Evolutionary conservation across 2,329 filamentous ascomycete species (phyloP), one percentile per base, ranked within the genome.

Genomic region (Corniculantispora saksenae): DNA sequence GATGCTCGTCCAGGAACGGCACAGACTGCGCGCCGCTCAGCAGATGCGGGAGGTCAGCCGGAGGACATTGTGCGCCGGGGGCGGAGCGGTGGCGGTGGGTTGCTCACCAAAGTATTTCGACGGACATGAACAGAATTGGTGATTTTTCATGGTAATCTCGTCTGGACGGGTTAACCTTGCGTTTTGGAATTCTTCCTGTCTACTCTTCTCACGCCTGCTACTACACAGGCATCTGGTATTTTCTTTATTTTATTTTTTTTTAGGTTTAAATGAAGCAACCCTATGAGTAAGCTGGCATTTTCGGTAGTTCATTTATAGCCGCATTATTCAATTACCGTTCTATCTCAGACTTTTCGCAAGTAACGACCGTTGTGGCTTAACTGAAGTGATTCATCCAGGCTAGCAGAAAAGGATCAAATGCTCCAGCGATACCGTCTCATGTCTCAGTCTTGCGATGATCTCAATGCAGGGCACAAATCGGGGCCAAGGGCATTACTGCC

Each of bases 21-120:
- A 55, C 53, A 63, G 12, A 50, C 56, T 25, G 64, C 57, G 21
- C 69, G 65, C 40, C 65, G 67, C 8, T 67, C 69, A 21, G 56
- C 67, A 21, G 58, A 67, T 35, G 68, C 65, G 1, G 72, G 51
- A 70, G 43, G 69, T 66, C 58, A 29, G 35, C 71, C 71, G 53
- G 55, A 56, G 62, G 53, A 35, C 23, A 10, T 25, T 27, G 38
- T 25, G 66, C 69, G 64, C 66, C 70, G 23, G 69, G 71, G 48
- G 68, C 69, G 62, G 69, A 72, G 76, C 19, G 72, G 72, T 19
- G 72, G 72, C 19, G 38, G 51, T n/a, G 71, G 73, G 25, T 66
- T 78, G 58, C 70, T 79, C 23, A 76, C 73, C 48, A 78, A 78
- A 70, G 74, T 78, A 67, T 77, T 78, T 53, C 70, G 76, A 59